A percentile compares a stretch with the other conserved stretches of the same genome.
phyloP scores from a whole-genome alignment of 2,329 filamentous ascomycete genomes.

The Scortechinia acanthostroma region DNA sequence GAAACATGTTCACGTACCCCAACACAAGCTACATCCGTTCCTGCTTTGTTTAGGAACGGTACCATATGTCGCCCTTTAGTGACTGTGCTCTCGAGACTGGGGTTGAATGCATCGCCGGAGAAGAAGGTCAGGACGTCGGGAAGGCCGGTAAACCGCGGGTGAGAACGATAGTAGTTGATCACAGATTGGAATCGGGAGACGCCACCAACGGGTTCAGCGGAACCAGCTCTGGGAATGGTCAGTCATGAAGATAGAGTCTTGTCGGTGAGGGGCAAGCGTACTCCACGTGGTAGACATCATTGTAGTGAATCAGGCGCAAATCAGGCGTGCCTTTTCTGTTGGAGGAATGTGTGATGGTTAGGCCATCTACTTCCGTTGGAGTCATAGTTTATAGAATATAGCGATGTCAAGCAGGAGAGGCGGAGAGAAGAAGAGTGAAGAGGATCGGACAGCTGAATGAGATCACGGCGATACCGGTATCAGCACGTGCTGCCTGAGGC shows the following conservation, averaged over 20 bases:
- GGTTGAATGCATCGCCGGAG: slow-evolving; percentile 88
- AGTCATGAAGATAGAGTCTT: slow-evolving; percentile 5
- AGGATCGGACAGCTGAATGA: no score
- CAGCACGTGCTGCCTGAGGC: no score
- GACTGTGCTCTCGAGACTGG: slow-evolving; percentile 78
- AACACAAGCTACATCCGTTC: slow-evolving; percentile 74
- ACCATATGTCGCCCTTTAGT: slow-evolving; percentile 92
- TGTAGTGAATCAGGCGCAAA: slow-evolving; percentile 80
- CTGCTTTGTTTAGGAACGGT: slow-evolving; percentile 70
- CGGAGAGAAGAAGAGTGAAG: no score
- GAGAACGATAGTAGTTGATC: slow-evolving; percentile 66
- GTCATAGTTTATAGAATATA: no score
- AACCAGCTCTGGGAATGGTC: slow-evolving; percentile 28
- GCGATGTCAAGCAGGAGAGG: no score
- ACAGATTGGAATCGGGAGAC: slow-evolving; percentile 74
- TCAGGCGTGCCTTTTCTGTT: slow-evolving; percentile 42
- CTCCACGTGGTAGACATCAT: slow-evolving; percentile 90
- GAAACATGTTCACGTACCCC: slow-evolving; percentile 46
- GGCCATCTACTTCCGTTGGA: neutral
- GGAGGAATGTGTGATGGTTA: slow-evolving; percentile 27
- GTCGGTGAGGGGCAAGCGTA: slow-evolving; percentile 8
- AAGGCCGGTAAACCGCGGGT: slow-evolving; percentile 51
- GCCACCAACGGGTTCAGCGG: slow-evolving; percentile 77
- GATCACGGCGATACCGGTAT: no score
- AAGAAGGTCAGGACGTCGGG: slow-evolving; percentile 71